Evolutionary conservation across 257 asterid species (phyloP).

Genomic region (Rhazya stricta): DNA sequence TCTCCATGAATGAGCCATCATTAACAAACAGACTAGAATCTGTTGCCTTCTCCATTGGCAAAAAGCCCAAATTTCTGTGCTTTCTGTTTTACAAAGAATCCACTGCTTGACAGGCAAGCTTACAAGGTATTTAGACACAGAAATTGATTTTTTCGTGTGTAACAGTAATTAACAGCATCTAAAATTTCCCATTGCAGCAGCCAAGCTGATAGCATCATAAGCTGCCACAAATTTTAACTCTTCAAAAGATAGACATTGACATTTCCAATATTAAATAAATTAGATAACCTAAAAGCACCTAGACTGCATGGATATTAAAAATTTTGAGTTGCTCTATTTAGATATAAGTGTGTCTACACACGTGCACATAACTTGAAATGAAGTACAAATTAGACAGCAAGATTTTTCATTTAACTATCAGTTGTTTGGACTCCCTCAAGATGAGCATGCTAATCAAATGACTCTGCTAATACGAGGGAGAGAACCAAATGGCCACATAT

Average conservation of each 20-base stretch:
- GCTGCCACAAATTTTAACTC: neutral
- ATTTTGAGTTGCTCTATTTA: neutral
- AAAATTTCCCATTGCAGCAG: neutral
- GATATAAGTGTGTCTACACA: neutral
- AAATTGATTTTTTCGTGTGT: constrained; percentile 22
- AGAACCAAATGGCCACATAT: neutral
- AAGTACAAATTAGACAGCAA: neutral
- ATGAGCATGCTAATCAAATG: neutral
- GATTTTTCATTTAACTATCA: neutral
- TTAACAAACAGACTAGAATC: constrained; percentile 66
- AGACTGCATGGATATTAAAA: too few species aligned
- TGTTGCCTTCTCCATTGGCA: constrained; percentile 64
- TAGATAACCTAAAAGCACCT: neutral
- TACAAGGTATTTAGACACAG: constrained; percentile 44
- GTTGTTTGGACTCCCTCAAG: neutral
- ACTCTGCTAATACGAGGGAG: neutral
- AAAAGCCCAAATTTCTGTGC: constrained; percentile 35
- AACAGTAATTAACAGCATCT: constrained; percentile 14
- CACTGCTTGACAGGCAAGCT: constrained; percentile 79
- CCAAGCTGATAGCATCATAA: neutral
- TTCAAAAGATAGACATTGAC: neutral
- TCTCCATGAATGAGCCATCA: constrained; percentile 98
- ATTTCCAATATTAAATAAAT: neutral
- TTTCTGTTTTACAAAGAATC: constrained; percentile 33
- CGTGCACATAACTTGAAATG: neutral